Evolutionary conservation across 306 rosid genomes (phyloP).

Genomic region (Dryas alaskensis): DNA sequence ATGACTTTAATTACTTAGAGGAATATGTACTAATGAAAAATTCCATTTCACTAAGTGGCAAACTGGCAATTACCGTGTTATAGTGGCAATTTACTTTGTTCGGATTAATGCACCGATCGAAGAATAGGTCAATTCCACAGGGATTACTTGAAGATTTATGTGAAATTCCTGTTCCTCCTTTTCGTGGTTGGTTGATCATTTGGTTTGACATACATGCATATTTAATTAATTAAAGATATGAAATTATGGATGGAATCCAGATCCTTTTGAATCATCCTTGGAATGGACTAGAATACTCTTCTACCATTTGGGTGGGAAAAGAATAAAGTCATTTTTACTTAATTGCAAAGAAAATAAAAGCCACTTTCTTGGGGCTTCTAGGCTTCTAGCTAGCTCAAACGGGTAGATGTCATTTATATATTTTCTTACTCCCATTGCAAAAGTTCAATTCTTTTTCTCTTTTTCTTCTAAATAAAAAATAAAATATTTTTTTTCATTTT

Average conservation of each 20-base stretch:
- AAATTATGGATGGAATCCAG: not conserved
- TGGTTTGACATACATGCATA: not conserved
- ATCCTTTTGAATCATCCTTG: not conserved
- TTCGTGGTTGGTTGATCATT: slow-evolving; percentile 8
- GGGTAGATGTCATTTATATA: no score
- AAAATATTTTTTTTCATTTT: no score
- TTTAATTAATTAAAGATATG: no score
- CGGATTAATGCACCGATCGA: no score
- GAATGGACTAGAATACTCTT: not conserved
- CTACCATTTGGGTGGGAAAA: not conserved
- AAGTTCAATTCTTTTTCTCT: no score
- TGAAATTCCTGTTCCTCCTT: not conserved
- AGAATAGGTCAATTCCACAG: not conserved
- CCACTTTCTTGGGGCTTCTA: no score
- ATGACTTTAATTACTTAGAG: no score
- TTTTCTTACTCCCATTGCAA: no score
- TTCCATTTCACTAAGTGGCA: not conserved
- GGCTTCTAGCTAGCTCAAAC: no score
- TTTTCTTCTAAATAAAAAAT: no score
- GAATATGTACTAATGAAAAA: not conserved
- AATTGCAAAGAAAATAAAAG: not conserved
- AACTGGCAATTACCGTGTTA: no score
- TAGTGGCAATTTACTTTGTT: no score
- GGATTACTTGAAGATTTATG: not conserved
- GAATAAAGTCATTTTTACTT: not conserved